A percentile compares a stretch with the other conserved stretches of the same genome.
Conservation (phyloP, 1,284 basidiomycete species). For the Neonothopanus nambi region DNA sequence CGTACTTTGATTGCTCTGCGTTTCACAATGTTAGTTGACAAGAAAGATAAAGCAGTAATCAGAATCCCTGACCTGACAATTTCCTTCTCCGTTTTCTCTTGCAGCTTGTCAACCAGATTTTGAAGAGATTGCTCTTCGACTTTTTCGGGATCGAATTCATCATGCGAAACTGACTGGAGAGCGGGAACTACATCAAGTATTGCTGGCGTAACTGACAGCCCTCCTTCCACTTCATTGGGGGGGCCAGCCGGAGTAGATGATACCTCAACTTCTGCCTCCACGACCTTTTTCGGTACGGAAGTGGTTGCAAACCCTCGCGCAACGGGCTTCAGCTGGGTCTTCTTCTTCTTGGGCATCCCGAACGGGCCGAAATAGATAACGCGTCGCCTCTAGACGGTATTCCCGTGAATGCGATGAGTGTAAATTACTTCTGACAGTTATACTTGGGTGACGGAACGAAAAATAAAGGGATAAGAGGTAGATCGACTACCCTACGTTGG, state of each 20-base stretch:
- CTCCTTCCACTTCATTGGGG: constrained; percentile 1
- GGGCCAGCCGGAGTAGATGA: constrained; percentile 14
- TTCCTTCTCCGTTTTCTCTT: constrained; percentile 91
- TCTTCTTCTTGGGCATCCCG: constrained; percentile 86
- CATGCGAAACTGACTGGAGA: constrained; percentile 11
- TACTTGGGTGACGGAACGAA: neutral
- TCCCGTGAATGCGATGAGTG: too few species aligned
- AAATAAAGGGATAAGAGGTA: neutral
- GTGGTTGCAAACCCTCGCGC: constrained; percentile 84
- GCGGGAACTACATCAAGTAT: constrained; percentile 17
- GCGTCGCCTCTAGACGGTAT: neutral
- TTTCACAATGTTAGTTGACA: constrained; percentile 2
- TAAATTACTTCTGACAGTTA: too few species aligned
- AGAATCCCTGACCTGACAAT: constrained; percentile 66
- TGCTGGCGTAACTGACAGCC: constrained; percentile 8
- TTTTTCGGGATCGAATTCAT: constrained; percentile 39
- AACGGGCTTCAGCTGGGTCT: constrained; percentile 77
- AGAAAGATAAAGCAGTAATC: constrained; percentile 13
- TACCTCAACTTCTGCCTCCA: constrained; percentile 27
- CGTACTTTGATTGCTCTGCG: constrained; percentile 46
- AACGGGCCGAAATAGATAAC: constrained; percentile 21
- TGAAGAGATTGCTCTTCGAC: constrained; percentile 62
- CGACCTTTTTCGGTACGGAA: constrained; percentile 82
- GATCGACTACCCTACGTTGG: neutral
- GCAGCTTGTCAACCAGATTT: constrained; percentile 75